Conservation (phyloP, 352 stramenopile species). For the Albugo candida region DNA sequence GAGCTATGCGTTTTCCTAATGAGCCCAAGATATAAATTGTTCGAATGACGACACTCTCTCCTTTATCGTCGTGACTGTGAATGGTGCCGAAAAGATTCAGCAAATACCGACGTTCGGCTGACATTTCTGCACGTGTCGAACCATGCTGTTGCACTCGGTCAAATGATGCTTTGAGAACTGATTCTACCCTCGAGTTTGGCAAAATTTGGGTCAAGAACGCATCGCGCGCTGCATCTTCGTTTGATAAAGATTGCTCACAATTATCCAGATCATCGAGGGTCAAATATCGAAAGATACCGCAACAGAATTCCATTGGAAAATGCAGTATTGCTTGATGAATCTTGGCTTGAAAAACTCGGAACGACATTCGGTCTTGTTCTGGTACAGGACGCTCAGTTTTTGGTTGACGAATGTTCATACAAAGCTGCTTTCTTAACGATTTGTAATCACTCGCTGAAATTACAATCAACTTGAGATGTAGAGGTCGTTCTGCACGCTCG, state of each 20-base stretch:
- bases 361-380: conserved; percentile 72
- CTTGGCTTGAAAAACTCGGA: conserved; percentile 69
- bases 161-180: conserved; percentile 3
- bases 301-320: conserved; percentile 40
- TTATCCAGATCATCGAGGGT: conserved; percentile 36
- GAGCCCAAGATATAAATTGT: conserved; percentile 69
- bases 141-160: conserved; percentile 8
- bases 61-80: conserved; percentile 76
- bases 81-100: conserved; percentile 72
- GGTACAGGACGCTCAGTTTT: conserved; percentile 67
- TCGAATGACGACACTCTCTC: conserved; percentile 63
- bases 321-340: conserved; percentile 60
- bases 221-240: conserved; percentile 30
- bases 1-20: conserved; percentile 45
- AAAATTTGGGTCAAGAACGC: conserved; percentile 20
- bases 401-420: conserved; percentile 68
- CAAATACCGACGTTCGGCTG: conserved; percentile 53
- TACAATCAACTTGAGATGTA: conserved; percentile 52
- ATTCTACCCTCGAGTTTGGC: conserved; percentile 7
- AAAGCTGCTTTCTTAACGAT: conserved; percentile 43
- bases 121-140: conserved; percentile 22
- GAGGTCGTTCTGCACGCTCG: conserved; percentile 41
- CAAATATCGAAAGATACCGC: conserved; percentile 59
- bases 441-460: conserved; percentile 60
- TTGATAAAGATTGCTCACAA: background rate